Base-by-base conservation (phyloP, 2,329 filamentous ascomycete species). In the Xylariaceae sp. region DNA sequence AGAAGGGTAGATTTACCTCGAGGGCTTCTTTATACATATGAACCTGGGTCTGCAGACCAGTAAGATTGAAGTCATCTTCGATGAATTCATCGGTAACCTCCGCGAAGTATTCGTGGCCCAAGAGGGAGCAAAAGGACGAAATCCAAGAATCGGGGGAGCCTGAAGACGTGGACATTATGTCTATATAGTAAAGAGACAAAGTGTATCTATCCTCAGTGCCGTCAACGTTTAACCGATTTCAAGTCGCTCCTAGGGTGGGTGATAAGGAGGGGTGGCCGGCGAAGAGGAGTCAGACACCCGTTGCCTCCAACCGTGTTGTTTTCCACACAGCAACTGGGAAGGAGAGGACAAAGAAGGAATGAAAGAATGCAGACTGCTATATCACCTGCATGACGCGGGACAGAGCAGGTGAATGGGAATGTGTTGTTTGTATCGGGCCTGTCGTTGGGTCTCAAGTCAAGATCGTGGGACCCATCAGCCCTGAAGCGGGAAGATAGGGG, bases 21-120 rank as follows among this genome's bases (percentile, higher is more conserved):
- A 98, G 70, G 9, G 92, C 92, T 67, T 98, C 92, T 67, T 97
- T 98, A 66, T 98, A 98, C 86, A 96, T 95, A 49, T 88, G 84
- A 36, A 98, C 92, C 67, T 97, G 90, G 44, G 83, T 85, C 65
- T 95, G 88, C 56, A 98, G 73, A 34, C 92, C 92, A 1, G 92
- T 98, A 50, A 98, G 73, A 66, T 98, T 98, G 74, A 98, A 98
- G 65, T 98, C 92, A 79, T 98, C 92, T 65, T 98, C 92, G 60
- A 98, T 97, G 57, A 98, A 98, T 59, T 98, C 92, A 67, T 98
- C 92, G 31, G 88, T 92, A 35, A 98, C 90, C 70, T 98, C 92
- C 47, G 92, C 92, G 65, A 98, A 98, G 69, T 97, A 98, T 66
- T 98, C 92, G 63, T 98, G 92, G 46, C 92, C 92, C 44, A 97